phyloP scores from a whole-genome alignment of 495 filamentous ascomycete genomes.

The Neurospora cerealis region DNA sequence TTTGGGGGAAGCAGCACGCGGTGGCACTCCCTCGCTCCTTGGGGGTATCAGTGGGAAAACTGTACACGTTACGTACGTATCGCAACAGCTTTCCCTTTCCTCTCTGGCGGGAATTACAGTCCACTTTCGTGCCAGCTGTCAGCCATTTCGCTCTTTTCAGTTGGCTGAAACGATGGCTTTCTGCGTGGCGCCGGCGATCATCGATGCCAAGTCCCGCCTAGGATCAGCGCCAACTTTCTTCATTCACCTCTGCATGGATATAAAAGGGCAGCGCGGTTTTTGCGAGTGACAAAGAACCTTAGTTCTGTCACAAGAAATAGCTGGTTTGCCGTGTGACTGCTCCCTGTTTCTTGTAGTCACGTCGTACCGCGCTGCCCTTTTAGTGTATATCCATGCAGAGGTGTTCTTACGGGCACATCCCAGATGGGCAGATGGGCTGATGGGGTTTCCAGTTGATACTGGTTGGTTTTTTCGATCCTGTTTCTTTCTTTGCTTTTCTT shows the following conservation, averaged over 20 bases:
- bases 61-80: neutral
- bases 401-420: neutral
- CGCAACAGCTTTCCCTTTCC: neutral
- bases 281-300: too few species aligned
- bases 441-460: neutral
- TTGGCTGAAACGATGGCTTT: constrained; percentile 11
- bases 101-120: neutral
- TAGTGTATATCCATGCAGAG: too few species aligned
- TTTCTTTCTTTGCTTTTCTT: neutral
- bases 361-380: too few species aligned
- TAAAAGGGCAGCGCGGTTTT: too few species aligned
- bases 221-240: neutral
- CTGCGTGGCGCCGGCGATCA: constrained; percentile 19
- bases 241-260: neutral
- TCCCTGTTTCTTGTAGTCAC: too few species aligned
- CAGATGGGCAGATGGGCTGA: neutral
- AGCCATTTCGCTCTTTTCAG: neutral
- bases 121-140: neutral
- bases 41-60: neutral
- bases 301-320: too few species aligned
- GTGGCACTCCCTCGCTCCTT: neutral
- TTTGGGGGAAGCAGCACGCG: neutral
- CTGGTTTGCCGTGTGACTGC: too few species aligned
- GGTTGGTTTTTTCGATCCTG: neutral
- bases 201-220: constrained; percentile 6